Evolutionary conservation across 257 asterid genomes (phyloP).

Genomic region (Ocimum tenuiflorum): DNA sequence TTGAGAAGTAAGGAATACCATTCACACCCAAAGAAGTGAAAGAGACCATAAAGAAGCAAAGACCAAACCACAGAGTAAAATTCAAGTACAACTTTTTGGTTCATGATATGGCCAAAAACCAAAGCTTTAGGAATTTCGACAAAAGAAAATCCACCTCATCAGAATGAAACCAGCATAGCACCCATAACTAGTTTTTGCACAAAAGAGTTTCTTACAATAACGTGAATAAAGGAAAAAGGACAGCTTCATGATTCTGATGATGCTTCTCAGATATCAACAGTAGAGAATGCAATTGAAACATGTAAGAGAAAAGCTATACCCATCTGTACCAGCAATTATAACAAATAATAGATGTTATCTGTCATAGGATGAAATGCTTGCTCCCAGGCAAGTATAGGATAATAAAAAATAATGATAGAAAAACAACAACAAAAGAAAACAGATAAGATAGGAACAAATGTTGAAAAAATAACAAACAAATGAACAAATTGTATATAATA

Average conservation of each 20-base stretch:
- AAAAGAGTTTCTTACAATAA: no score
- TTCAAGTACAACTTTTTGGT: neutral
- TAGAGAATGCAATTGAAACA: neutral
- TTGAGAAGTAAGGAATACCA: no score
- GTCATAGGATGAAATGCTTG: neutral
- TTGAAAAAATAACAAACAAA: constrained; percentile 21
- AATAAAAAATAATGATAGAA: neutral
- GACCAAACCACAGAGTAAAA: neutral
- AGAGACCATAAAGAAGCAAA: neutral
- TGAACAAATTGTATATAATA: constrained; percentile 24
- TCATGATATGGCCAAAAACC: neutral
- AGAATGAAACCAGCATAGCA: neutral
- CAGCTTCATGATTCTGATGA: no score
- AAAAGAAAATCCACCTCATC: neutral
- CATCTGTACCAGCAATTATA: neutral
- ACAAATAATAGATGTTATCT: neutral
- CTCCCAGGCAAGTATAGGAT: constrained; percentile 1
- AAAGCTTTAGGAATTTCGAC: neutral
- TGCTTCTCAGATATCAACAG: no score
- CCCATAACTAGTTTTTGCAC: neutral
- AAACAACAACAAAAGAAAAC: neutral
- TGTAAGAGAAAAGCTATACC: neutral
- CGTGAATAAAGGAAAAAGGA: no score
- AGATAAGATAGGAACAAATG: constrained; percentile 9
- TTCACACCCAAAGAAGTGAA: neutral